A percentile compares a stretch with the other conserved stretches of the same genome.
These are phyloP conservation scores for Ogataea nonfermentans DNA, from an alignment of 805 yeast species.

Conservation along the genomic window DNA sequence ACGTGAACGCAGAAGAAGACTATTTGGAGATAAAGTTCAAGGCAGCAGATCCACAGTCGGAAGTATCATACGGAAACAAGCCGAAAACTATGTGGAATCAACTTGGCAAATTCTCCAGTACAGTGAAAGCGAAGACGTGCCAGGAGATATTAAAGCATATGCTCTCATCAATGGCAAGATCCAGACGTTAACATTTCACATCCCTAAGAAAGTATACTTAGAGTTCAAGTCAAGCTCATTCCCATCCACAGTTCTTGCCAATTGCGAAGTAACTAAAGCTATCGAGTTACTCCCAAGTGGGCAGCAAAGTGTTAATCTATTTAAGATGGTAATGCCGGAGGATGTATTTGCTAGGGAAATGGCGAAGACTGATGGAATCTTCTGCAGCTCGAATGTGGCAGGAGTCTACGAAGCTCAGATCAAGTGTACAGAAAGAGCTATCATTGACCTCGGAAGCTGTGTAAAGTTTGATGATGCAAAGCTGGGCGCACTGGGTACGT, in stretches of 20 bases:
- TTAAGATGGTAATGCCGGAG: constrained; percentile 69
- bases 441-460: constrained; percentile 73
- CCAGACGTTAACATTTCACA: constrained; percentile 68
- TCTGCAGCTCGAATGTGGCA: constrained; percentile 57
- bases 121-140: constrained; percentile 46
- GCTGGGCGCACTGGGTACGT: constrained; percentile 83
- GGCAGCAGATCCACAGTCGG: constrained; percentile 63
- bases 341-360: constrained; percentile 52
- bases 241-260: constrained; percentile 37
- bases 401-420: constrained; percentile 80
- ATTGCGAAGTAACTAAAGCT: constrained; percentile 57
- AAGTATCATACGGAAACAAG: constrained; percentile 69
- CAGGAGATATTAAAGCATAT: constrained; percentile 78
- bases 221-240: constrained; percentile 49
- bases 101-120: constrained; percentile 87
- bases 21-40: constrained; percentile 64
- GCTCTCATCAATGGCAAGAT: constrained; percentile 68
- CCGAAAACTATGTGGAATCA: constrained; percentile 71
- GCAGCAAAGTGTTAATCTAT: constrained; percentile 50
- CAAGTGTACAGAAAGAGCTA: constrained; percentile 64
- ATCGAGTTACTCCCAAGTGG: constrained; percentile 72
- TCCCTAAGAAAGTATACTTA: constrained; percentile 74
- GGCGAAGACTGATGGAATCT: constrained; percentile 55
- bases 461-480: constrained; percentile 66
- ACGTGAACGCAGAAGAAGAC: constrained; percentile 64